A percentile compares a stretch with the other conserved stretches of the same genome.
phyloP scores from a whole-genome alignment of 1,284 basidiomycete species.

The Leccinum fallax region DNA sequence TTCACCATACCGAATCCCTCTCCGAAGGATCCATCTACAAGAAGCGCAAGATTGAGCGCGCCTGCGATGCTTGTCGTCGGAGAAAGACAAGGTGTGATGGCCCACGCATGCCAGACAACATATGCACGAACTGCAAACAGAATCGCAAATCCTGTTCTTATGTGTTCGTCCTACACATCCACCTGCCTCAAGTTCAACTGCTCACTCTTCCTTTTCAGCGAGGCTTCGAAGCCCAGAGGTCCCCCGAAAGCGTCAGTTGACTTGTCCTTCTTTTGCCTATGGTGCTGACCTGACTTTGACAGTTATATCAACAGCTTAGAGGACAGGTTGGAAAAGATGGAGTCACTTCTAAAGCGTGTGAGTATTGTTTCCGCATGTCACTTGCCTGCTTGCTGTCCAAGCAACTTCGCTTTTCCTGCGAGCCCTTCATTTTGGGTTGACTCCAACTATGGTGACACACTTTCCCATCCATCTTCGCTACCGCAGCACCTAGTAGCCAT shows the following conservation, averaged over 20 bases:
- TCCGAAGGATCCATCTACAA: conserved; percentile 34
- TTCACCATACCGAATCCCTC: conserved; percentile 8
- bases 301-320: conserved; percentile 81
- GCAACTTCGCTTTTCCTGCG: background rate
- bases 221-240: conserved; percentile 77
- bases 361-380: conserved; percentile 25
- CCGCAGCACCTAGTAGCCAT: background rate
- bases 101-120: conserved; percentile 54
- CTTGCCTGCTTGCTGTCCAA: background rate
- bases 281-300: background rate
- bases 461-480: conserved; percentile 3
- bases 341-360: conserved; percentile 68
- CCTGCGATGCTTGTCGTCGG: conserved; percentile 70
- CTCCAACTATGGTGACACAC: background rate
- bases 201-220: conserved; percentile 42
- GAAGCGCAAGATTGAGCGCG: conserved; percentile 63
- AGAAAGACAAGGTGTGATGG: conserved; percentile 75
- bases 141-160: conserved; percentile 72
- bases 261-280: background rate
- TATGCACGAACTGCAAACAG: conserved; percentile 76
- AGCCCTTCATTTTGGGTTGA: background rate
- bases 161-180: conserved; percentile 46
- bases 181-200: background rate
- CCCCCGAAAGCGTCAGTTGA: conserved; percentile 77
- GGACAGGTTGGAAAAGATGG: conserved; percentile 72